A percentile compares a stretch with the other conserved stretches of the same genome.
Conservation (phyloP, 1,139 yeast genomes). For the Zygoascus hellenicus region DNA sequence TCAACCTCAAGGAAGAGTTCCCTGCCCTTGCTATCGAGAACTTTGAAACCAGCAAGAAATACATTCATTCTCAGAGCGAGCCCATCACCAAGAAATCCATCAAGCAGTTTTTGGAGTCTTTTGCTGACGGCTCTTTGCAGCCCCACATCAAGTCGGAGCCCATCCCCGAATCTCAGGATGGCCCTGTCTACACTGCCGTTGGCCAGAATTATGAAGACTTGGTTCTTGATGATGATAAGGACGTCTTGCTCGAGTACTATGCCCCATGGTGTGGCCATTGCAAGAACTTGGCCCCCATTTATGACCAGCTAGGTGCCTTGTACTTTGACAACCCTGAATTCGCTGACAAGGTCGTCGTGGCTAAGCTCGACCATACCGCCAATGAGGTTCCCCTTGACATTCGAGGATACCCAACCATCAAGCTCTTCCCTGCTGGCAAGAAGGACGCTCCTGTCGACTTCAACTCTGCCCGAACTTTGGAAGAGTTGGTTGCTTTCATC, state of each 20-base stretch:
- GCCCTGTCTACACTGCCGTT: slow-evolving; percentile 72
- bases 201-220: slow-evolving; percentile 76
- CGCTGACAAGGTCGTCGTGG: slow-evolving; percentile 57
- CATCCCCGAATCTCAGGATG: slow-evolving; percentile 73
- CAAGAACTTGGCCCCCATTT: slow-evolving; percentile 88
- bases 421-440: slow-evolving; percentile 89
- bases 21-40: slow-evolving; percentile 92
- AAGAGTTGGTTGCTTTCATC: slow-evolving; percentile 63
- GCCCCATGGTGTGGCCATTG: slow-evolving; percentile 99
- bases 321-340: slow-evolving; percentile 42
- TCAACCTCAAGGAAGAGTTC: slow-evolving; percentile 79
- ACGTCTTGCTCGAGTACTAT: slow-evolving; percentile 86
- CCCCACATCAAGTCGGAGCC: slow-evolving; percentile 83
- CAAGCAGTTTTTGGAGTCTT: slow-evolving; percentile 58
- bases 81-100: slow-evolving; percentile 44
- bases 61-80: slow-evolving; percentile 46
- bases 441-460: slow-evolving; percentile 65
- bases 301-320: slow-evolving; percentile 77
- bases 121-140: slow-evolving; percentile 54
- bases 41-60: slow-evolving; percentile 60
- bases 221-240: slow-evolving; percentile 65
- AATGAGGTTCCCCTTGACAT: slow-evolving; percentile 83
- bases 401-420: slow-evolving; percentile 89
- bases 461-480: slow-evolving; percentile 70
- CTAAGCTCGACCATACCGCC: slow-evolving; percentile 81